Percentiles rank a stretch among this genome's conserved stretches.
Conservation (phyloP, 495 filamentous ascomycete genomes). For the Rostrohypoxylon terebratum region DNA sequence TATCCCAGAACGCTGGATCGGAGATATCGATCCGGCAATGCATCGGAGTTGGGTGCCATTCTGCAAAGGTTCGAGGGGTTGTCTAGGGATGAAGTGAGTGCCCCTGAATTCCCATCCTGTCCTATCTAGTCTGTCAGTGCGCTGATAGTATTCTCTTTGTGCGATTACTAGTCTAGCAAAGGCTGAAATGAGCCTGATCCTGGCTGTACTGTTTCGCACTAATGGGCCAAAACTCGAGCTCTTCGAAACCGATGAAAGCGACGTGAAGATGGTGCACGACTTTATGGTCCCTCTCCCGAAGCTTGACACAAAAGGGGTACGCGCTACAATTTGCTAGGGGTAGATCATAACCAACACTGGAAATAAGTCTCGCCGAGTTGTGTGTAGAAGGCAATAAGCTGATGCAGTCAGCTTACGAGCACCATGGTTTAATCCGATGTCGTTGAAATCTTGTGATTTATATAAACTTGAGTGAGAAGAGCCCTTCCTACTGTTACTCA, state of each 20-base stretch:
- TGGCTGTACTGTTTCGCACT: conserved; percentile 28
- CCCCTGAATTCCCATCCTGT: background rate
- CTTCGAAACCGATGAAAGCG: background rate
- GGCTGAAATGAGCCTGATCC: conserved; percentile 25
- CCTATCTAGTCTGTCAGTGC: background rate
- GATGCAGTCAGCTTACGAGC: too few relatives aligned
- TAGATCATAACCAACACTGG: too few relatives aligned
- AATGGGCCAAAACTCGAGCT: conserved; percentile 1
- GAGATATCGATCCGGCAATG: conserved; percentile 18
- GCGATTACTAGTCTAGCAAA: conserved; percentile 18
- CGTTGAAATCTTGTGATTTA: too few relatives aligned
- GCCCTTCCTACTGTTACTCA: too few relatives aligned
- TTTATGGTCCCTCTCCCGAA: background rate
- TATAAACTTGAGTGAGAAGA: too few relatives aligned
- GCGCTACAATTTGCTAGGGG: too few relatives aligned
- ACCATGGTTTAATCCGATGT: too few relatives aligned
- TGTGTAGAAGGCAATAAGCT: too few relatives aligned
- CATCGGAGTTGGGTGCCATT: conserved; percentile 59
- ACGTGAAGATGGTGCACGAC: background rate
- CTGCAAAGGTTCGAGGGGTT: conserved; percentile 56
- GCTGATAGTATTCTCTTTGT: background rate
- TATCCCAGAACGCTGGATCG: conserved; percentile 62
- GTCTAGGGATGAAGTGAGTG: conserved; percentile 59
- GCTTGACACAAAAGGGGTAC: background rate
- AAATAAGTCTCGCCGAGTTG: too few relatives aligned